Evolutionary conservation across 306 rosid species (phyloP), one percentile per base, ranked within the genome.

Genomic region (Ceratonia siliqua): DNA sequence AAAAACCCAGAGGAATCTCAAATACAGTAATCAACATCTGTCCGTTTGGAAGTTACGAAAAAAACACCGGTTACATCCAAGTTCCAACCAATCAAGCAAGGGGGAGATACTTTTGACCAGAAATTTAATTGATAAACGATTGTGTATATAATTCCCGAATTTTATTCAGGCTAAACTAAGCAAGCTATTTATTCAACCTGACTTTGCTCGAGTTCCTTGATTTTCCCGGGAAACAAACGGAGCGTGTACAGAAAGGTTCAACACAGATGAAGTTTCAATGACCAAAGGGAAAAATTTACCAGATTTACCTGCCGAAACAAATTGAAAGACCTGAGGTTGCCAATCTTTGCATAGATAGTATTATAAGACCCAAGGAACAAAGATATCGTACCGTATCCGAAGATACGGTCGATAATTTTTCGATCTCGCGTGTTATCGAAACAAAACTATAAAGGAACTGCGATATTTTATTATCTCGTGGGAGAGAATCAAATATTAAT

Each of bases 1-100:
- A 77, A 76, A 72, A 49, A n/a, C 38, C 45, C 53, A 57, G 41
- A 66, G 76, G 52, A 49, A 55, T 36, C 45, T 63, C 27, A 74
- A 68, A 73, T 61, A 61, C 24, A 68, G 66, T 21, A 27, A 54
- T n/a, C 5, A 30, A 49, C 5, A 62, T 36, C 68, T 36, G 33
- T 24, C 53, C 53, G 7, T 22, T 41, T 28, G 36, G 21, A 41
- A 22, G 12, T 13, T 63, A 21, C 27, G 20, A 10, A 41, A 24
- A 2, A 24, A 22, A 10, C 30, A n/a, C 69, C 6, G 17, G 36
- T 42, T 12, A 42, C 14, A 64, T 64, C 14, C 53, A 41, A 22
- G 70, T 64, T 64, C 70, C 36, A 22, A 9, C 36, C 70, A 42
- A 42, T 64, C 38, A 64, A 64, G 36, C 20, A 13, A 64, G 35